Evolutionary conservation across 345 rosid species (phyloP).

Genomic region (Limnanthes douglasii): DNA sequence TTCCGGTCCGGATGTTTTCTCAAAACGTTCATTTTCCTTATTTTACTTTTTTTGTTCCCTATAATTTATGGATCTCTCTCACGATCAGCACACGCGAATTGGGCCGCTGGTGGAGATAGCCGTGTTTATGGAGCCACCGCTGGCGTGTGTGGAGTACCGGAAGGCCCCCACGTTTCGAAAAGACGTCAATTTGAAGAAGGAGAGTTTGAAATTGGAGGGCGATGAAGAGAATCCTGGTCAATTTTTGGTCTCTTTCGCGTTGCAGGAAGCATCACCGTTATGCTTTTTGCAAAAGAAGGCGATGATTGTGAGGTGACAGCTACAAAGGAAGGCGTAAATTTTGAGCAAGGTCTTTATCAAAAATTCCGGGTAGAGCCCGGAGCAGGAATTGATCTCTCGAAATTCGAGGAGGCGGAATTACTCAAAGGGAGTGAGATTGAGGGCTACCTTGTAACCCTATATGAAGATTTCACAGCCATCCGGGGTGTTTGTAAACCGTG

Average conservation of each 20-base stretch:
- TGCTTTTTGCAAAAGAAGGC: slow-evolving; percentile 68
- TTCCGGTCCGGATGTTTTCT: too few species aligned
- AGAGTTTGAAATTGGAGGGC: slow-evolving; percentile 36
- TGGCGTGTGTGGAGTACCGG: slow-evolving; percentile 52
- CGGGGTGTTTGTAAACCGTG: too few species aligned
- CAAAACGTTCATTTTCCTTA: too few species aligned
- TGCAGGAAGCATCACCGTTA: slow-evolving; percentile 48
- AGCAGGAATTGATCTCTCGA: slow-evolving; percentile 55
- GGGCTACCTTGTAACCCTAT: slow-evolving; percentile 56
- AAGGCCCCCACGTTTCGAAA: slow-evolving; percentile 49
- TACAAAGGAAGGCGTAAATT: slow-evolving; percentile 40
- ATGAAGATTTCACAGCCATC: too few species aligned
- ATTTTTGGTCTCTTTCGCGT: slow-evolving; percentile 51
- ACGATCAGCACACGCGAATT: too few species aligned
- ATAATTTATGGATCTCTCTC: too few species aligned
- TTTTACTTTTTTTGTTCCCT: too few species aligned
- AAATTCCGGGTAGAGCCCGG: slow-evolving; percentile 59
- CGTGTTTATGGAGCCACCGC: slow-evolving; percentile 26
- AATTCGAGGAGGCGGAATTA: slow-evolving; percentile 37
- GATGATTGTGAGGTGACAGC: slow-evolving; percentile 34
- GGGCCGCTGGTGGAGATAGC: too few species aligned
- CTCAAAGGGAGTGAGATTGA: slow-evolving; percentile 21
- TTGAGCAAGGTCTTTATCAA: slow-evolving; percentile 55
- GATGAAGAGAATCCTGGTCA: slow-evolving; percentile 51
- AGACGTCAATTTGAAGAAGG: slow-evolving; percentile 63